A percentile compares a stretch with the other conserved stretches of the same genome.
Evolutionary conservation across 2,329 filamentous ascomycete species (phyloP).

Genomic region (Teratosphaeria nubilosa): DNA sequence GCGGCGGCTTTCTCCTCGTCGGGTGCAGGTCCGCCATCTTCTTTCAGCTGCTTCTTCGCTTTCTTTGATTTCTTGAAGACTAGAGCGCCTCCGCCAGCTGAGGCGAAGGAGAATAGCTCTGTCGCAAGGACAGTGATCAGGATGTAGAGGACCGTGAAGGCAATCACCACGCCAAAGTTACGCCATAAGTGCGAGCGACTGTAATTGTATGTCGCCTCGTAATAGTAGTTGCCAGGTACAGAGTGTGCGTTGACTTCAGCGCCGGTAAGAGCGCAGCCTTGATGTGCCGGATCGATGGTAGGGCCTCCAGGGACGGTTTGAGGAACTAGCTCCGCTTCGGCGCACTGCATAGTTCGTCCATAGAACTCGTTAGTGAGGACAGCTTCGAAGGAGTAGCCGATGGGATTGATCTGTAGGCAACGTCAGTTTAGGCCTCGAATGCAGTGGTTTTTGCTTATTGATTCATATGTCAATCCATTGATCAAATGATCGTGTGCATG

Average conservation of each 20-base stretch:
- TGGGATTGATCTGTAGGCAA: slow-evolving; percentile 30
- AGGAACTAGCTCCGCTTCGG: slow-evolving; percentile 50
- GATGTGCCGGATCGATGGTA: slow-evolving; percentile 43
- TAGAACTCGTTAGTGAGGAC: slow-evolving; percentile 58
- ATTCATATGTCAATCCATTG: background rate
- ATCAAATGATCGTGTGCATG: too few relatives aligned
- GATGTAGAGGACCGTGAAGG: slow-evolving; percentile 65
- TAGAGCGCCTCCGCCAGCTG: slow-evolving; percentile 55
- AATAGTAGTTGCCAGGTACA: slow-evolving; percentile 46
- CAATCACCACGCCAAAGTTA: slow-evolving; percentile 69
- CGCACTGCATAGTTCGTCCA: slow-evolving; percentile 48
- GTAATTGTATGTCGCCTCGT: slow-evolving; percentile 47
- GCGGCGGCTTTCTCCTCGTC: slow-evolving; percentile 49
- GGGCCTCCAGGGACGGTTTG: slow-evolving; percentile 35
- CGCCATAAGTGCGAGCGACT: slow-evolving; percentile 52
- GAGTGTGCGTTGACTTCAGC: slow-evolving; percentile 40
- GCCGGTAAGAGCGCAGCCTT: slow-evolving; percentile 55
- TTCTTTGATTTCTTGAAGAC: slow-evolving; percentile 61
- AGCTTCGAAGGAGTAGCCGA: slow-evolving; percentile 55
- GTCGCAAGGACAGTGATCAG: slow-evolving; percentile 59
- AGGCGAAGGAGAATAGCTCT: slow-evolving; percentile 55
- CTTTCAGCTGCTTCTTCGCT: slow-evolving; percentile 47
- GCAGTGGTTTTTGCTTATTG: background rate
- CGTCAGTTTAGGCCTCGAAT: too few relatives aligned
- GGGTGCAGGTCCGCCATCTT: slow-evolving; percentile 30